Evolutionary conservation across 2,329 filamentous ascomycete genomes (phyloP).

Genomic region (Diaporthe sp.): DNA sequence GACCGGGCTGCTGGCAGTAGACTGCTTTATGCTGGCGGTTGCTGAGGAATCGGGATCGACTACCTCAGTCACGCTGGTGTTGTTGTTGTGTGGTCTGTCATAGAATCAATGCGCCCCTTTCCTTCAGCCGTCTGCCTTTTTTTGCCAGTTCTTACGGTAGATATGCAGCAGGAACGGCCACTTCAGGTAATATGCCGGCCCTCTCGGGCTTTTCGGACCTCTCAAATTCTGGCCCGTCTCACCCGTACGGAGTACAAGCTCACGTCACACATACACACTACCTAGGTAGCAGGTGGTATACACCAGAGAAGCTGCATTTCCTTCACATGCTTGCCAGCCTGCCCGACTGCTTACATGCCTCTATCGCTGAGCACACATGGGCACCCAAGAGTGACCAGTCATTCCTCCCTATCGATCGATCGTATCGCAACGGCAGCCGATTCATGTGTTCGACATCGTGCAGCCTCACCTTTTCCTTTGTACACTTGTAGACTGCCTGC

Average conservation of each 20-base stretch:
- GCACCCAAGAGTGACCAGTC: constrained; percentile 15
- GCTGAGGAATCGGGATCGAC: constrained; percentile 18
- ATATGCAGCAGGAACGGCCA: background rate
- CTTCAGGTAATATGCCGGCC: background rate
- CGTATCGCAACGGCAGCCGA: constrained; percentile 10
- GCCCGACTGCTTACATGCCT: background rate
- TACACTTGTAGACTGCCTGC: background rate
- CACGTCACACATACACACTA: constrained; percentile 4
- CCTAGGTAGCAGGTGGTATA: background rate
- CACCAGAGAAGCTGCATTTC: background rate
- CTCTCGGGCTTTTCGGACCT: background rate
- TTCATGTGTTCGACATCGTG: constrained; percentile 1
- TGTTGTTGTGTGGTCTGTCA: background rate
- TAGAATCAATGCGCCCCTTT: constrained; percentile 26
- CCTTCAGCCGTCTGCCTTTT: background rate
- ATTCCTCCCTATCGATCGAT: constrained; percentile 12
- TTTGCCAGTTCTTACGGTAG: background rate
- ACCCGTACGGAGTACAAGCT: background rate
- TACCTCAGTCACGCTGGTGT: background rate
- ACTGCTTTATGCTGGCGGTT: background rate
- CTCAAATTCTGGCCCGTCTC: background rate
- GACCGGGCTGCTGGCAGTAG: constrained; percentile 6
- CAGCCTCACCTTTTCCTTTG: constrained; percentile 10
- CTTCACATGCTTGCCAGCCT: constrained; percentile 4
- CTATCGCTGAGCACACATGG: constrained; percentile 9